phyloP scores from a whole-genome alignment of 1,139 yeast species.

The Blastobotrys arbuscula region DNA sequence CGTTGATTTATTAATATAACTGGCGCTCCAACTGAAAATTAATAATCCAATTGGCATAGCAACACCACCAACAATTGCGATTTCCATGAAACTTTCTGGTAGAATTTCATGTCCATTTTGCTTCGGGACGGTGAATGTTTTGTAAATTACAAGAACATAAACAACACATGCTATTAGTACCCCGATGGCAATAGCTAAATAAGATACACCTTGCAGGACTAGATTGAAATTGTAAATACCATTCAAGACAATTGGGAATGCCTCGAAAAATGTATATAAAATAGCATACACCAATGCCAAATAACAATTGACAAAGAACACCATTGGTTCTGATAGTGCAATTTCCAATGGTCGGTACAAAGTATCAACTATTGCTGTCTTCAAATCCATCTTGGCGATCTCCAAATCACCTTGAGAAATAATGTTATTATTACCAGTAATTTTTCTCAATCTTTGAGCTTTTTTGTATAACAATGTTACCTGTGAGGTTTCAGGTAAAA shows the following conservation, averaged over 20 bases:
- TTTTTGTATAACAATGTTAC: conserved; percentile 21
- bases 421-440: conserved; percentile 19
- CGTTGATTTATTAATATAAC: conserved; percentile 44
- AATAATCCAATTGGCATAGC: conserved; percentile 46
- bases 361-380: conserved; percentile 38
- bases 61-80: conserved; percentile 46
- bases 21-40: conserved; percentile 50
- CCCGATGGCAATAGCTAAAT: conserved; percentile 44
- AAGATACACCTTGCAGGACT: conserved; percentile 46
- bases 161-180: conserved; percentile 27
- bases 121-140: conserved; percentile 6
- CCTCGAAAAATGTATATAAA: conserved; percentile 56
- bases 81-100: conserved; percentile 34
- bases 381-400: conserved; percentile 4
- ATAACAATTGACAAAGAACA: conserved; percentile 39
- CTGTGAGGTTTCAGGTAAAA: conserved; percentile 38
- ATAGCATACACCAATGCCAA: conserved; percentile 50
- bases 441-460: conserved; percentile 28
- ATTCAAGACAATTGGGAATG: conserved; percentile 50
- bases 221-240: conserved; percentile 44
- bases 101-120: conserved; percentile 29
- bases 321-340: conserved; percentile 34
- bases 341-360: conserved; percentile 43
- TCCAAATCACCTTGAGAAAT: conserved; percentile 22
- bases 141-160: conserved; percentile 5